Evolutionary conservation across 768 basidiomycete genomes (phyloP).

Genomic region (Boletus reticulatus): DNA sequence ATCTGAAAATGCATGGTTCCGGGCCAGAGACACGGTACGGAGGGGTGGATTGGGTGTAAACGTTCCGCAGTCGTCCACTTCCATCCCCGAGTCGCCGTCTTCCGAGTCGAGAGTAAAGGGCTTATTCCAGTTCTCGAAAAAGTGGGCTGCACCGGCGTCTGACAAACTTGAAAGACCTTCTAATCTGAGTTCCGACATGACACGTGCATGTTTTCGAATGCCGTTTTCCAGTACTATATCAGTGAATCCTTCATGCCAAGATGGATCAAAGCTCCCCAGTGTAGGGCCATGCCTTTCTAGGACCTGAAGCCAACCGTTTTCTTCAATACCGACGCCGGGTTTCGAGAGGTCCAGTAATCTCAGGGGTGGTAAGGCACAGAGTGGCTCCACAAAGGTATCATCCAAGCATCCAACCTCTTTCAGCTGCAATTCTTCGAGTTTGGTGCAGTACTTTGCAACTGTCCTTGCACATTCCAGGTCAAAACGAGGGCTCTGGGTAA

Average conservation of each 20-base stretch:
- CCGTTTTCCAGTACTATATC: slow-evolving; percentile 62
- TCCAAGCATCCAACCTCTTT: slow-evolving; percentile 72
- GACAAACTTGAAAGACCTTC: slow-evolving; percentile 59
- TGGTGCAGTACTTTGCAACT: slow-evolving; percentile 50
- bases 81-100: slow-evolving; percentile 16
- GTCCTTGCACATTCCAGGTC: slow-evolving; percentile 61
- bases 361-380: slow-evolving; percentile 42
- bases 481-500: slow-evolving; percentile 87
- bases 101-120: slow-evolving; percentile 15
- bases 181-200: slow-evolving; percentile 54
- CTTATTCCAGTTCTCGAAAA: slow-evolving; percentile 59
- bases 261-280: slow-evolving; percentile 66
- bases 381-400: slow-evolving; percentile 57
- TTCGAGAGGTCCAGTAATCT: slow-evolving; percentile 68
- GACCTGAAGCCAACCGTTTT: slow-evolving; percentile 54
- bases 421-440: slow-evolving; percentile 70
- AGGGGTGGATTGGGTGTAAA: slow-evolving; percentile 45
- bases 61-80: slow-evolving; percentile 12
- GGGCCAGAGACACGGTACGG: slow-evolving; percentile 53
- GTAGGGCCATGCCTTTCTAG: slow-evolving; percentile 51
- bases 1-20: slow-evolving; percentile 54
- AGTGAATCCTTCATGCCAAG: slow-evolving; percentile 60
- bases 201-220: slow-evolving; percentile 45
- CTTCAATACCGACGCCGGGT: slow-evolving; percentile 52
- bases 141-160: slow-evolving; percentile 62